Percentiles rank a stretch among this genome's conserved stretches.
phyloP scores from a whole-genome alignment of 352 stramenopile species.

The Thalassiosira pacifica region DNA sequence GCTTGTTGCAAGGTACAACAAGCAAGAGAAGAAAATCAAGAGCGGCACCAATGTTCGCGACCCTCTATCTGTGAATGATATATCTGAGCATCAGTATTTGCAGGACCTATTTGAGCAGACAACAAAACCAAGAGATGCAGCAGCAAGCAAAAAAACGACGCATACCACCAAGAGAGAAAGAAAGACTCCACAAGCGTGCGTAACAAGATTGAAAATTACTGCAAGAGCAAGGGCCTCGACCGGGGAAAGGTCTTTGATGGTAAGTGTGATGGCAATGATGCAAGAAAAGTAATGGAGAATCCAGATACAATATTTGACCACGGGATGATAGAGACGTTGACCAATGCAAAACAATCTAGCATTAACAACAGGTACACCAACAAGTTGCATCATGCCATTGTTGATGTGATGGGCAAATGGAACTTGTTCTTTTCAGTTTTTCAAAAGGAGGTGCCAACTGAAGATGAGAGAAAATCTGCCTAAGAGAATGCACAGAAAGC shows the following conservation, averaged over 20 bases:
- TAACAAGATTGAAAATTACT: neutral
- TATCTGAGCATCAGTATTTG: neutral
- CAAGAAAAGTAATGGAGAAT: constrained; percentile 5
- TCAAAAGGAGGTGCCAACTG: constrained; percentile 13
- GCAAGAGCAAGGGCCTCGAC: neutral
- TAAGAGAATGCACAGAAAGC: neutral
- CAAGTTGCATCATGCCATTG: neutral
- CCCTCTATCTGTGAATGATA: neutral
- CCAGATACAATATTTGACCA: neutral
- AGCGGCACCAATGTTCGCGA: neutral
- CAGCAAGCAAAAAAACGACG: neutral
- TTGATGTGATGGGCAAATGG: neutral
- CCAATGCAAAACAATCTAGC: neutral
- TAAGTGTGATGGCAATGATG: neutral
- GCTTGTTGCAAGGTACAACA: neutral
- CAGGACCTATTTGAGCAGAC: neutral
- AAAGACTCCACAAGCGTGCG: neutral
- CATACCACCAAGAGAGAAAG: neutral
- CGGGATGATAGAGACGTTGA: neutral
- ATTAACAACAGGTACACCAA: neutral
- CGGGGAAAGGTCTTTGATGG: neutral
- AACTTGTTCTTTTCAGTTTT: constrained; percentile 25
- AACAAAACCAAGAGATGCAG: neutral
- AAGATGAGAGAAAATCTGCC: neutral
- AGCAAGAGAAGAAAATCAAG: neutral